Conservation (phyloP, 2,329 filamentous ascomycete species). For the Colletotrichum spinosum region DNA sequence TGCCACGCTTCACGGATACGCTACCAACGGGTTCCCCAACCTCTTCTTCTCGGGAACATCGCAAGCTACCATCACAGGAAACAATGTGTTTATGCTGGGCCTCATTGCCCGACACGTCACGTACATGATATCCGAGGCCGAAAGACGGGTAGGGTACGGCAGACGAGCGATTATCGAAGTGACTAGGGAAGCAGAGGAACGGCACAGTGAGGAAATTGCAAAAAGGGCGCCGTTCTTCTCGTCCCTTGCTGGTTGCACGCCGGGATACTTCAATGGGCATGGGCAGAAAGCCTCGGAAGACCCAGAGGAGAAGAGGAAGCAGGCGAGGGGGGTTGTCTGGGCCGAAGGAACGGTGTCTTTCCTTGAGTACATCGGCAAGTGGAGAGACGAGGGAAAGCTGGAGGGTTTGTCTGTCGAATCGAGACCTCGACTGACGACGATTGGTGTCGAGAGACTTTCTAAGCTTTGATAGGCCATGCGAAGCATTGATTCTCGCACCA, state of each 20-base stretch:
- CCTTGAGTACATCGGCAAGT: neutral
- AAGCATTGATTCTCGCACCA: too few relatives aligned
- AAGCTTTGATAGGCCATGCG: neutral
- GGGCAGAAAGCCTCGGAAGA: slow-evolving; percentile 4
- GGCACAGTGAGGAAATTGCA: slow-evolving; percentile 48
- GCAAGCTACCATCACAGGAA: neutral
- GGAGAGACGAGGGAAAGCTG: neutral
- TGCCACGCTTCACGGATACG: slow-evolving; percentile 37
- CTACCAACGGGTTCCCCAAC: slow-evolving; percentile 40
- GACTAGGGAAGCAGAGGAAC: slow-evolving; percentile 41
- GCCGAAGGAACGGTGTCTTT: slow-evolving; percentile 2
- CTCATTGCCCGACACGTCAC: slow-evolving; percentile 56
- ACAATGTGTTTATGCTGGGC: slow-evolving; percentile 8
- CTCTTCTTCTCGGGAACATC: slow-evolving; percentile 35
- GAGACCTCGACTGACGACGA: neutral
- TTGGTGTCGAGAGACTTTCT: neutral
- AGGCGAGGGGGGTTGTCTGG: neutral
- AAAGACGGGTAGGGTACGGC: slow-evolving; percentile 34
- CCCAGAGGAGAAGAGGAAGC: slow-evolving; percentile 3
- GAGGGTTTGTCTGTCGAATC: neutral
- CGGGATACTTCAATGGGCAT: slow-evolving; percentile 12
- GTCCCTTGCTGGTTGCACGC: slow-evolving; percentile 31
- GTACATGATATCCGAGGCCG: slow-evolving; percentile 48
- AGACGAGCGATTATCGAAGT: slow-evolving; percentile 50
- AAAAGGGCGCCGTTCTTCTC: slow-evolving; percentile 10